Percentiles rank a stretch among this genome's conserved stretches.
Conservation (phyloP, 345 rosid species). For the Rhodomyrtus tomentosa region DNA sequence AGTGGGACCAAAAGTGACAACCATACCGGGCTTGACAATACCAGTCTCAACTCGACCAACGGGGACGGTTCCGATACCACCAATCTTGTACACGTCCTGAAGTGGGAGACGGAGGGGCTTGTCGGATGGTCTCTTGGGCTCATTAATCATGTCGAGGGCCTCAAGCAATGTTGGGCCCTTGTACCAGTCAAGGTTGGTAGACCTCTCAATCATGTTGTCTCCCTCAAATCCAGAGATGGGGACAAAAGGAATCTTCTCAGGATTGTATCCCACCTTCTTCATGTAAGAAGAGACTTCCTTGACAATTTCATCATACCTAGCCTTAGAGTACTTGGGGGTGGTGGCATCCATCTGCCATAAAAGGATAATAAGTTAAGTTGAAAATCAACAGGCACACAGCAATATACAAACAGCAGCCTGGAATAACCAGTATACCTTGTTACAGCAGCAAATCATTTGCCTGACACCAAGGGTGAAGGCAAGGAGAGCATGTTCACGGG, state of each 20-base stretch:
- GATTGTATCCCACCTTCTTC: slow-evolving; percentile 71
- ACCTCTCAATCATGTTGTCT: slow-evolving; percentile 80
- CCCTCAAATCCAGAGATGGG: slow-evolving; percentile 86
- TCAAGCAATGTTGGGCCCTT: slow-evolving; percentile 80
- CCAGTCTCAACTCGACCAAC: slow-evolving; percentile 79
- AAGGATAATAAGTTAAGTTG: not conserved
- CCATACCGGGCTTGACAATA: slow-evolving; percentile 65
- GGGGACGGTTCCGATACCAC: slow-evolving; percentile 83
- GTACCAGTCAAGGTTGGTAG: slow-evolving; percentile 73
- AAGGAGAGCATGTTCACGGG: slow-evolving; percentile 78
- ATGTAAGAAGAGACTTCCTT: slow-evolving; percentile 70
- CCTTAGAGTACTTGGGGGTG: slow-evolving; percentile 68
- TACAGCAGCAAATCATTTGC: slow-evolving; percentile 88
- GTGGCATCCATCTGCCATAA: slow-evolving; percentile 70
- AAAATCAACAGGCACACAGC: not conserved
- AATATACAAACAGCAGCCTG: not conserved
- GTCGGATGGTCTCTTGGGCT: slow-evolving; percentile 87
- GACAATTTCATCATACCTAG: slow-evolving; percentile 66
- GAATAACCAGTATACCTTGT: slow-evolving; percentile 29
- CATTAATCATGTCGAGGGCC: slow-evolving; percentile 48
- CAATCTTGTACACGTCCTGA: slow-evolving; percentile 86
- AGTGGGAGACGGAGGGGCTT: slow-evolving; percentile 90
- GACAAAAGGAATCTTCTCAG: slow-evolving; percentile 71
- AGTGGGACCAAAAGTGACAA: slow-evolving; percentile 62
- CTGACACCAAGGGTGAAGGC: slow-evolving; percentile 90